Evolutionary conservation across 495 filamentous ascomycete species (phyloP), one percentile per base, ranked within the genome.

Genomic region (Podospora pseudopauciseta): DNA sequence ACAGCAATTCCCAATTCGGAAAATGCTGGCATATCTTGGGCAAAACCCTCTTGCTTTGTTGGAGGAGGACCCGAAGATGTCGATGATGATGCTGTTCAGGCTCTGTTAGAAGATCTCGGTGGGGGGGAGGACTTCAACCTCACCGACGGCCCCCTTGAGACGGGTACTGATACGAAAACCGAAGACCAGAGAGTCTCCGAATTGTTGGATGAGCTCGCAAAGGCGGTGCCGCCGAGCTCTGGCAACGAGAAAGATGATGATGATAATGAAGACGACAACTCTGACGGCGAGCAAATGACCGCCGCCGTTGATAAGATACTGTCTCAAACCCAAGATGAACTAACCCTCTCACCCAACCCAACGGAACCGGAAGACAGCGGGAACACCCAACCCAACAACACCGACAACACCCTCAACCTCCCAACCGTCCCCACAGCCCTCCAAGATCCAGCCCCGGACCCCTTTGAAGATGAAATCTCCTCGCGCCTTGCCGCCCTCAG

Each of bases 401-500:
- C 54, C 71, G 34, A 65, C 67, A 44, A 49, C 34, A 20, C 70
- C 55, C 73, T 80, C 26, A 57, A 71, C 61, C 73, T 82, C 34
- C 81, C 80, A 44, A 49, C 73, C 23, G 79, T 82, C 1, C 80
- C 82, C 15, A 71, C 75, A 2, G 64, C 71, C 20, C 71, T 76
- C 30, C 69, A 73, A 56, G 75, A 75, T 65, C 68, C 72, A 9
- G 58, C 19, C 57, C 66, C 71, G 34, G 16, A 66, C 0, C 63
- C 66, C 66, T 78, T 80, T 30, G 78, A 78, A 19, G 72, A 76
- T 49, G 78, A 76, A 62, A 79, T 84, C 63, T 68, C 76, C 13
- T 70, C 74, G 4, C 81, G 80, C 55, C 74, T 83, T 65, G 78
- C 79, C 4, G 79, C 80, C 0, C 80, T 83, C 27, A 69, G 72